Evolutionary conservation across 331 rosid genomes (phyloP).

Genomic region (Pyrus hybrid): DNA sequence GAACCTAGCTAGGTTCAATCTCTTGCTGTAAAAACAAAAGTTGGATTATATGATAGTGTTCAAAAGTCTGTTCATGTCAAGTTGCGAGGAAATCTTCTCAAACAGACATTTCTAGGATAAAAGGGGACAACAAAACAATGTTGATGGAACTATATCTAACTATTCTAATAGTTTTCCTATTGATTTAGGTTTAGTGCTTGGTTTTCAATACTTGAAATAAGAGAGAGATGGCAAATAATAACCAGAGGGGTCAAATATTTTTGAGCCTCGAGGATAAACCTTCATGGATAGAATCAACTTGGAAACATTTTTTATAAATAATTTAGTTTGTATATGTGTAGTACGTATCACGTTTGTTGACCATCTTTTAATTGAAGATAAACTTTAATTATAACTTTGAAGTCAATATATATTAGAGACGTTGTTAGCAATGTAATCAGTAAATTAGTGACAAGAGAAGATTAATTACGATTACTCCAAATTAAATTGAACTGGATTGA

Average conservation of each 20-base stretch:
- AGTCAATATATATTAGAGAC: background rate
- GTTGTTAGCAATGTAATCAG: background rate
- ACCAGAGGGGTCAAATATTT: background rate
- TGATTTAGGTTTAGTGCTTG: background rate
- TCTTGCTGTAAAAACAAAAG: background rate
- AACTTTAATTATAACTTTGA: no score
- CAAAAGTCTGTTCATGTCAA: background rate
- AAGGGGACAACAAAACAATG: background rate
- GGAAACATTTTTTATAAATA: background rate
- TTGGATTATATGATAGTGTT: background rate
- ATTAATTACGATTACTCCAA: background rate
- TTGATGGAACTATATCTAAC: background rate
- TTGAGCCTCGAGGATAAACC: background rate
- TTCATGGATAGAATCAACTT: background rate
- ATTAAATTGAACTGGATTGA: background rate
- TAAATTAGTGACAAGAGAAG: background rate
- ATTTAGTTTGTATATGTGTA: background rate
- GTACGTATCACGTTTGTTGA: background rate
- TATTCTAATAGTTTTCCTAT: background rate
- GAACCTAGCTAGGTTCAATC: background rate
- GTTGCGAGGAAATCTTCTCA: background rate
- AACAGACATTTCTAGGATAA: background rate
- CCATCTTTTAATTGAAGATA: no score
- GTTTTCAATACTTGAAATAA: background rate
- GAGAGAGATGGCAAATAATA: no score